Base-by-base conservation (phyloP, 371 early-diverging fungal species). In the Mortierella sp. region DNA sequence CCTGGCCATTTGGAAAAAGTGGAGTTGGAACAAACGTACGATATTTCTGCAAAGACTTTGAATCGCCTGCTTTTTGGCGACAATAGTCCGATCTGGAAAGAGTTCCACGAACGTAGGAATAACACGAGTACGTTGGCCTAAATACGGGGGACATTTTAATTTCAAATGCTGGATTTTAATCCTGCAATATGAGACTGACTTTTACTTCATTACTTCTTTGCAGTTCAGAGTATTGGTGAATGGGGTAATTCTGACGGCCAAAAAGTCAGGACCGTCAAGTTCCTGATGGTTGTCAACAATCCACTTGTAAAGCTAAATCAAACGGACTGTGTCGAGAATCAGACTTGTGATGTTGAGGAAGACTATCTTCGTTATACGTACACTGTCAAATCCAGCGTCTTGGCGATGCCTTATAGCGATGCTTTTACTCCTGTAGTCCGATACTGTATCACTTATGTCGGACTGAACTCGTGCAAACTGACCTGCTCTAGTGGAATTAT, bases 1-100 rank as follows among this genome's bases (percentile, higher is more conserved):
- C 85, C 88, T 52, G 89, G 88, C 33, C 94, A 94, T 74, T 72
- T 89, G 28, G 94, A 94, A 57, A 89, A 89, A 65, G 58, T 86
- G 16, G 92, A 92, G 53, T 65, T 84, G 16, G 90, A 93, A 36
- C 79, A 87, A 15, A 86, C 87, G 24, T 76, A 92, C 5, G 80
- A 84, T 1, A 71, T 92, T 11, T 86, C 92, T 6, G 93, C 93
- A 24, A 92, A 91, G 71, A 81, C 83, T 22, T 52, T 92, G 24
- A 92, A 84, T 62, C 89, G 91, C 0, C 52, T 90, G 24, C 63
- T 94, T 28, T 94, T 92, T 79, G 85, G 83, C 9, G 74, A 84
- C 32, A 77, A 87, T 47, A 67, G 84, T 15, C 84, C 84, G n/a
- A 62, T 87, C 21, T 89, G 89, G 88, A 85, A 88, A 58, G 75